phyloP scores from a whole-genome alignment of 2,329 filamentous ascomycete genomes.

The Claviceps pusilla region DNA sequence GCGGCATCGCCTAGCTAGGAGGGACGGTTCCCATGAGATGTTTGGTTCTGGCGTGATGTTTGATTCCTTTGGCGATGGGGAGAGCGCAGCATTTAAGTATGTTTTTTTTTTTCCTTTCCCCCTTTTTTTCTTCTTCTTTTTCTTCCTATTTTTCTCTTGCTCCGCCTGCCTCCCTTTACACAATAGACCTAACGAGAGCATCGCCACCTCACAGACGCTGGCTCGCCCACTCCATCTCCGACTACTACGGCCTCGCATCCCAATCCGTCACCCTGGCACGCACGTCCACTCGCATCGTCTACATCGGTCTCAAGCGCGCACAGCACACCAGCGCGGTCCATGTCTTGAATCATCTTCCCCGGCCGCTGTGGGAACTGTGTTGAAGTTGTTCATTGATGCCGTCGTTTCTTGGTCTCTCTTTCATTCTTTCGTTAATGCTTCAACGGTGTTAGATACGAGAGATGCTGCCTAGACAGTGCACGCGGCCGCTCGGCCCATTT shows the following conservation, averaged over 20 bases:
- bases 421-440: too few species aligned
- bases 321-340: conserved; percentile 10
- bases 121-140: neutral
- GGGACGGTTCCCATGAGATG: conserved; percentile 43
- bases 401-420: neutral
- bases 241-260: conserved; percentile 80
- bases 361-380: conserved; percentile 49
- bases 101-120: conserved; percentile 18
- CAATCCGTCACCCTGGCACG: conserved; percentile 61
- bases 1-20: conserved; percentile 33
- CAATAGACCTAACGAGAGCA: neutral
- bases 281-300: conserved; percentile 63
- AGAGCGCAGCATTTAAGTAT: conserved; percentile 67
- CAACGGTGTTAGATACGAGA: too few species aligned
- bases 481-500: too few species aligned
- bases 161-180: neutral
- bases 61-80: conserved; percentile 61
- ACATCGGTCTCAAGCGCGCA: conserved; percentile 54
- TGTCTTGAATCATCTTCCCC: conserved; percentile 31
- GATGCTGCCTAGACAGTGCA: too few species aligned
- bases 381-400: conserved; percentile 13
- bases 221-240: conserved; percentile 82
- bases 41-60: conserved; percentile 56
- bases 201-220: conserved; percentile 48
- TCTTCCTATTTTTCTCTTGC: neutral